Evolutionary conservation across 495 filamentous ascomycete genomes (phyloP).

Genomic region (Aspergillus affinis): DNA sequence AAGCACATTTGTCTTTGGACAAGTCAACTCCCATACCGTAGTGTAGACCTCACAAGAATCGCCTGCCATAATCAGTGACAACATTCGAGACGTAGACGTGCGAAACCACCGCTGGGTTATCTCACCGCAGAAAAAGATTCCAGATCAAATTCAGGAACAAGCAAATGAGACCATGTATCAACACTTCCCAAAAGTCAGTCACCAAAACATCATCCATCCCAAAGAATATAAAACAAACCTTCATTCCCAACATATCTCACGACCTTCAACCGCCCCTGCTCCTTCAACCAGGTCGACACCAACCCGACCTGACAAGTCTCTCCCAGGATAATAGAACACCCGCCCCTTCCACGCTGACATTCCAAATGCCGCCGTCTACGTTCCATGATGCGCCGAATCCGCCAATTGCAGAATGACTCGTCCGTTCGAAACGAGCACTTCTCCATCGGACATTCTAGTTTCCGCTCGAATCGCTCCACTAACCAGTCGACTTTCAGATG

Average conservation of each 20-base stretch:
- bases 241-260: conserved; percentile 25
- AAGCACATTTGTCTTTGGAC: no score
- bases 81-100: no score
- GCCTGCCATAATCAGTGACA: no score
- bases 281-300: conserved; percentile 36
- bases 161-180: background rate
- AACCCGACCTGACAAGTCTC: conserved; percentile 35
- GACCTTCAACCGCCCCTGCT: conserved; percentile 14
- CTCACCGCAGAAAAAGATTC: background rate
- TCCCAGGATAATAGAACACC: conserved; percentile 39
- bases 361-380: conserved; percentile 43
- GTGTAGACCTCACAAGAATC: no score
- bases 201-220: background rate
- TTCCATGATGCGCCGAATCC: conserved; percentile 44
- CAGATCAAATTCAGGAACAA: background rate
- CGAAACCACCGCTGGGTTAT: no score
- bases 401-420: conserved; percentile 42
- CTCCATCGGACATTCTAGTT: conserved; percentile 49
- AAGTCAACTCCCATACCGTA: no score
- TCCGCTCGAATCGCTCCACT: conserved; percentile 53
- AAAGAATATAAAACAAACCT: conserved; percentile 25
- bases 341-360: conserved; percentile 28
- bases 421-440: conserved; percentile 48
- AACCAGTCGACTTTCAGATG: conserved; percentile 67
- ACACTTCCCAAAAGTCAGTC: background rate